Percentiles rank a stretch among this genome's conserved stretches.
phyloP scores from a whole-genome alignment of 1,139 yeast genomes.

The Geotrichum cucujoidarum region DNA sequence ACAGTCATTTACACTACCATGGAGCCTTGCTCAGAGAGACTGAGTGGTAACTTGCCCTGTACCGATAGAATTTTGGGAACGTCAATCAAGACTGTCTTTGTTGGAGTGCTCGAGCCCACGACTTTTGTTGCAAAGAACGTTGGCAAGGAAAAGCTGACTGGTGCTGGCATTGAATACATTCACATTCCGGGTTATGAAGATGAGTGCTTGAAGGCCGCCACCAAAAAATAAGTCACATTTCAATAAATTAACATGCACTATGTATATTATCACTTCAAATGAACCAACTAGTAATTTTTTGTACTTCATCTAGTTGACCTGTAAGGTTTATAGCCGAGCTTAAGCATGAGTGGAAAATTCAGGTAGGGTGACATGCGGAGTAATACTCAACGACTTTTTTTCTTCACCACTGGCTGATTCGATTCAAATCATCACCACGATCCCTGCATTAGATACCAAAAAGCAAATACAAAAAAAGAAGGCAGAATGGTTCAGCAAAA shows the following conservation, averaged over 20 bases:
- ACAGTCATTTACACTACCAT: slow-evolving; percentile 87
- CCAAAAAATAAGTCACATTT: too few relatives aligned
- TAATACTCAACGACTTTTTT: background rate
- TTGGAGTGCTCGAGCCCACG: slow-evolving; percentile 88
- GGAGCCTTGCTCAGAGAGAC: slow-evolving; percentile 92
- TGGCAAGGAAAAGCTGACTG: slow-evolving; percentile 52
- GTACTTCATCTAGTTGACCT: background rate
- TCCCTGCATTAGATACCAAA: background rate
- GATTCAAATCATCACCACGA: background rate
- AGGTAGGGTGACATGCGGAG: slow-evolving; percentile 1
- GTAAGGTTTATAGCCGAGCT: background rate
- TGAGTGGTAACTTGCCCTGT: slow-evolving; percentile 90
- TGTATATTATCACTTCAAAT: background rate
- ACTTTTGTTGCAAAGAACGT: slow-evolving; percentile 77
- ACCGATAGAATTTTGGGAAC: slow-evolving; percentile 65
- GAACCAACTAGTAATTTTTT: background rate
- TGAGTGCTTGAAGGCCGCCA: slow-evolving; percentile 65
- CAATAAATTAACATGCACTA: slow-evolving; percentile 45
- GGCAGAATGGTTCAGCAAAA: slow-evolving; percentile 22
- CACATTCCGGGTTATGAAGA: slow-evolving; percentile 82
- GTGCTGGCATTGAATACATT: slow-evolving; percentile 61
- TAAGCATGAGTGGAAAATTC: background rate
- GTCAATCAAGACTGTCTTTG: slow-evolving; percentile 70
- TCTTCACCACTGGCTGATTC: background rate
- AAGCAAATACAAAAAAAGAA: background rate